Evolutionary conservation across 2,329 filamentous ascomycete genomes (phyloP).

Genomic region (Cryphonectria carpinicola): DNA sequence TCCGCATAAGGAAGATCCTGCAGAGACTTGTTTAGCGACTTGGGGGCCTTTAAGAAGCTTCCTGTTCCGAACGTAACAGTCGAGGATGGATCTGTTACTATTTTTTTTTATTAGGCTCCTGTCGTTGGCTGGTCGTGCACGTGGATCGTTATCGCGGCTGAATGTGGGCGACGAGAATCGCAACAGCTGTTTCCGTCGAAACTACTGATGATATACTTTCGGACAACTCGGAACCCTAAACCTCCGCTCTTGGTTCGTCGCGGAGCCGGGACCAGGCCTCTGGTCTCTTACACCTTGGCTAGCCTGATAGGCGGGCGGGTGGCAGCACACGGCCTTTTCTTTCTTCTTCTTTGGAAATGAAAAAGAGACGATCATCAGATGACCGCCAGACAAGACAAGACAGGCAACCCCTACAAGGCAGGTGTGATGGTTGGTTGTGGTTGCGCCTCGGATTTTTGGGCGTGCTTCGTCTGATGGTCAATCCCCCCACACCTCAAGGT

Average conservation of each 20-base stretch:
- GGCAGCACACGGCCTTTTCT: conserved; percentile 11
- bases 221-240: conserved; percentile 9
- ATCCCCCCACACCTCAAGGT: neutral
- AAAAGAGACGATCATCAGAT: conserved; percentile 11
- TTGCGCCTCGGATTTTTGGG: conserved; percentile 8
- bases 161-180: neutral
- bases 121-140: neutral
- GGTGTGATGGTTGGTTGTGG: conserved; percentile 16
- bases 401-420: conserved; percentile 1
- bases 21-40: neutral
- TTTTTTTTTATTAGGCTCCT: no score
- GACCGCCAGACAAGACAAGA: conserved; percentile 14
- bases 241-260: conserved; percentile 19
- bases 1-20: neutral
- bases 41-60: neutral
- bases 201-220: neutral
- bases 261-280: conserved; percentile 11
- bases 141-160: neutral
- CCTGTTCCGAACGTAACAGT: neutral
- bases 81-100: neutral
- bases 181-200: conserved; percentile 3
- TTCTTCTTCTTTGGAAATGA: neutral
- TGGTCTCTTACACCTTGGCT: conserved; percentile 4
- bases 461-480: conserved; percentile 24
- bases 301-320: no score